A percentile compares a stretch with the other conserved stretches of the same genome.
phyloP scores from a whole-genome alignment of 352 stramenopile genomes.

The Halophytophthora batemanensis region DNA sequence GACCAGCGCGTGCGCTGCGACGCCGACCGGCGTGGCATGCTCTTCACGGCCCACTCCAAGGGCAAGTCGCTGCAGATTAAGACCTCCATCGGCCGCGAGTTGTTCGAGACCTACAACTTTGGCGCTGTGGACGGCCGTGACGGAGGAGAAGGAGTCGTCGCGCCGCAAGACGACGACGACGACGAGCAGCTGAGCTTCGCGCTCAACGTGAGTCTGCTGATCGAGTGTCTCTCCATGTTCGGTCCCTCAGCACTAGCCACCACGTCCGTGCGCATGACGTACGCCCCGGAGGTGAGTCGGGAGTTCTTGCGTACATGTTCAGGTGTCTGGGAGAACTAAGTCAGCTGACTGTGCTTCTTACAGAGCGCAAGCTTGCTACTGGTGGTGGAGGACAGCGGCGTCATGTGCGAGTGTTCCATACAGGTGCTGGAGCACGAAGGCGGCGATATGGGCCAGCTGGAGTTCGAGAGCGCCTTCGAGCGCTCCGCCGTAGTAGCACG shows the following conservation, averaged over 20 bases:
- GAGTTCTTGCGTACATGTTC: neutral
- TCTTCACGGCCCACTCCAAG: conserved; percentile 80
- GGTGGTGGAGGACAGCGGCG: conserved; percentile 77
- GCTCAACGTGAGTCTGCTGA: conserved; percentile 62
- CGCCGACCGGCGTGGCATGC: conserved; percentile 52
- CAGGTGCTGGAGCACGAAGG: conserved; percentile 76
- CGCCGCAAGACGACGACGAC: conserved; percentile 22
- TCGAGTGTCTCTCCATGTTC: conserved; percentile 85
- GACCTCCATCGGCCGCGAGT: conserved; percentile 66
- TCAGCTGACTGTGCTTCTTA: conserved; percentile 6
- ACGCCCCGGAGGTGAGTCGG: conserved; percentile 47
- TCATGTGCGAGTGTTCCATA: conserved; percentile 85
- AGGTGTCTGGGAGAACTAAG: neutral
- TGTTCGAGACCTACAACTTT: conserved; percentile 75
- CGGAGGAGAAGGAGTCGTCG: conserved; percentile 9
- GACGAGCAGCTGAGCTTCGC: conserved; percentile 64
- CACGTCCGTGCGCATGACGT: conserved; percentile 76
- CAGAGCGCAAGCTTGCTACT: conserved; percentile 60
- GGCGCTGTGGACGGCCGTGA: conserved; percentile 2
- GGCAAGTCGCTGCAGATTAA: conserved; percentile 88
- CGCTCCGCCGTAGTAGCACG: conserved; percentile 64
- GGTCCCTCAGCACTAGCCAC: conserved; percentile 53
- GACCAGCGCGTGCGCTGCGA: conserved; percentile 81
- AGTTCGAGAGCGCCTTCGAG: conserved; percentile 82
- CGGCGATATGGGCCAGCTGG: conserved; percentile 62